Evolutionary conservation across 192 early-diverging fungal genomes (phyloP).

Genomic region (Backusella australiensis): DNA sequence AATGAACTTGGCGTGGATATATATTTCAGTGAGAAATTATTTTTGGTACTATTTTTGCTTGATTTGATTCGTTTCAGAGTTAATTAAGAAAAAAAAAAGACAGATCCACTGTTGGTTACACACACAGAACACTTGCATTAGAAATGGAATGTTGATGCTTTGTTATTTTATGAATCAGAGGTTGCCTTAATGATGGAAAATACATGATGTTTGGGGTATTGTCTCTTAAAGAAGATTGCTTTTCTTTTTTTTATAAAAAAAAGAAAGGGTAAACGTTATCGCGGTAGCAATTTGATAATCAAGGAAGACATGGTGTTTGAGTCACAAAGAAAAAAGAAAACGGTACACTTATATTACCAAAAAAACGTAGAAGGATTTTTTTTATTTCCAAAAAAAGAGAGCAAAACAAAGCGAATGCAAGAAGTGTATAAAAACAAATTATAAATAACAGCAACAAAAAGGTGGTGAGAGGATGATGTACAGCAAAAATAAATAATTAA

Average conservation of each 20-base stretch:
- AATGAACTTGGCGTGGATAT: no score
- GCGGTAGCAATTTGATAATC: neutral
- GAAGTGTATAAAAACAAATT: neutral
- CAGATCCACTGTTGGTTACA: neutral
- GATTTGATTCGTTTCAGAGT: neutral
- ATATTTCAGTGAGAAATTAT: neutral
- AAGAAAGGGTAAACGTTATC: neutral
- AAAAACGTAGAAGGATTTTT: no score
- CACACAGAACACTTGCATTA: neutral
- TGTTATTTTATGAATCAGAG: neutral
- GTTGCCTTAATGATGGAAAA: neutral
- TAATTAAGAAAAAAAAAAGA: neutral
- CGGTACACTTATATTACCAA: no score
- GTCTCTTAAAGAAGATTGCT: neutral
- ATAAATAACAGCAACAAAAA: neutral
- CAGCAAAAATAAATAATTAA: neutral
- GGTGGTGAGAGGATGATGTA: neutral
- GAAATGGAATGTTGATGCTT: neutral
- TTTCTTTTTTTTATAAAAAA: neutral
- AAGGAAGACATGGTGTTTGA: no score
- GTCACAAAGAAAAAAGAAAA: no score
- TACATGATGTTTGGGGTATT: neutral
- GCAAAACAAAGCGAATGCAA: neutral
- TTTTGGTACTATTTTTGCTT: neutral
- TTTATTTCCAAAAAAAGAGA: neutral